phyloP scores from a whole-genome alignment of 192 early-diverging fungal species.

The Podila verticillata region DNA sequence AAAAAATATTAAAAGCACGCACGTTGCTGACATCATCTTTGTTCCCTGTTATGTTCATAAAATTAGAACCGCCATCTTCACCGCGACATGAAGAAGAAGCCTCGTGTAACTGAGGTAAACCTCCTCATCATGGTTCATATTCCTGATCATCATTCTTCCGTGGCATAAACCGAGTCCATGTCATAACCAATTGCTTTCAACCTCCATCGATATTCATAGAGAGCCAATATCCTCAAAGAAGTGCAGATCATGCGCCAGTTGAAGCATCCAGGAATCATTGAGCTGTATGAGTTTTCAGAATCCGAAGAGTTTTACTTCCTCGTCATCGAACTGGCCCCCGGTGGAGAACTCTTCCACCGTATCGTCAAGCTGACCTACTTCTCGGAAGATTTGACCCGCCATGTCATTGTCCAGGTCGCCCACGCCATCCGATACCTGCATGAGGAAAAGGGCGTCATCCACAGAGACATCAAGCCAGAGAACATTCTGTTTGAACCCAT shows the following conservation, averaged over 20 bases:
- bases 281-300: constrained; percentile 78
- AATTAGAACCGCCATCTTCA: constrained; percentile 45
- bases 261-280: constrained; percentile 78
- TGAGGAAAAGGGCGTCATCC: constrained; percentile 76
- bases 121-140: not conserved
- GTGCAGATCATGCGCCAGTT: constrained; percentile 83
- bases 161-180: not conserved
- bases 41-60: not conserved
- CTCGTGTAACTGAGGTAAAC: constrained; percentile 45
- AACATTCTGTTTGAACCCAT: constrained; percentile 82
- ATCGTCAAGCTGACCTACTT: constrained; percentile 82
- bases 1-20: constrained; percentile 1
- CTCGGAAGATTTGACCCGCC: constrained; percentile 77
- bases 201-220: constrained; percentile 32
- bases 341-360: constrained; percentile 89
- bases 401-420: constrained; percentile 87
- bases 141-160: not conserved
- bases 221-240: constrained; percentile 85
- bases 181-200: not conserved
- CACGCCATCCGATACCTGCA: constrained; percentile 84
- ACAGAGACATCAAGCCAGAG: constrained; percentile 93
- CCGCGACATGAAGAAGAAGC: constrained; percentile 49
- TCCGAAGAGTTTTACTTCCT: constrained; percentile 77
- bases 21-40: not conserved
- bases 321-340: constrained; percentile 80